Evolutionary conservation across 2,329 filamentous ascomycete species (phyloP), one percentile per base, ranked within the genome.

Genomic region (Calonectria pteridis): DNA sequence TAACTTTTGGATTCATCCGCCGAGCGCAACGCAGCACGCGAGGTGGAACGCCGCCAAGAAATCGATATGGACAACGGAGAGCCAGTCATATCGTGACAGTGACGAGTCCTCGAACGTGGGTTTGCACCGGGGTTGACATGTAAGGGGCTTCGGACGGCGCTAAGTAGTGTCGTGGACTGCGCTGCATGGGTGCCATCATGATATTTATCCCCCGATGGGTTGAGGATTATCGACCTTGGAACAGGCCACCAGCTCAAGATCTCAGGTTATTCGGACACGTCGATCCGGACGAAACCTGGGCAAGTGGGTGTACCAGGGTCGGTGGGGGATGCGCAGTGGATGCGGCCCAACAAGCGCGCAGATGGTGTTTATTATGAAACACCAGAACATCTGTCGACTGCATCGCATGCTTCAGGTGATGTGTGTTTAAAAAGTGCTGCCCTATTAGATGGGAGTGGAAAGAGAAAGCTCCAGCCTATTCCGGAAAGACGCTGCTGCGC

Each of bases 401-500:
- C 31, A 46, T 72, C 31, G 64, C 49, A 63, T 64, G 65, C 65
- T 68, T 68, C 70, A 43, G 70, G 70, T 68, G 9, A 40, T 16
- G 23, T 40, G 62, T 55, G 53, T 33, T 59, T n/a, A 23, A 35
- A 18, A 33, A 26, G 4, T 2, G 3, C 23, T n/a, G 40, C 16
- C 40, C 40, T 43, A 43, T 40, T 2, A 40, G 37, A 14, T 40
- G 37, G 31, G 29, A 31, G 16, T 20, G 16, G 37, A 18, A 40
- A 20, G 16, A 16, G 16, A 43, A 31, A 26, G 26, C 40, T 64
- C 28, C 59, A 64, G 59, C 59, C 59, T 49, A 64, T 31, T 69
- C 40, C 46, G 67, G 67, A 64, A n/a, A 23, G 3, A 20, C 23
- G 29, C n/a, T 33, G 20, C 31, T 23, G 49, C 23, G 28, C n/a